These are phyloP conservation scores for Pyrus bretschneideri DNA, from an alignment of 306 rosid species.

Conservation along the genomic window DNA sequence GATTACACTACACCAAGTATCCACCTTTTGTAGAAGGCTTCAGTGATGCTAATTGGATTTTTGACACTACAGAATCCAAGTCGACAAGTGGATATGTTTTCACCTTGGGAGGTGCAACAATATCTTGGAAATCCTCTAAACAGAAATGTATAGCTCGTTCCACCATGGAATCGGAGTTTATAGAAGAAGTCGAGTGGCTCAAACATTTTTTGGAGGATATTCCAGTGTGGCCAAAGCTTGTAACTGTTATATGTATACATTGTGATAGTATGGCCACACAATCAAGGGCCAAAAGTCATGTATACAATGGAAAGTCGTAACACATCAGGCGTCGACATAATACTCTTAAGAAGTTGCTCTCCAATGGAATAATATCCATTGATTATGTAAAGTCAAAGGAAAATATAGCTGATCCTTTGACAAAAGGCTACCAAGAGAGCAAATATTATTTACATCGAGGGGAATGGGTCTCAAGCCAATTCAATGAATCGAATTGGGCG, in stretches of 20 bases:
- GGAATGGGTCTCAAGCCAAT: neutral
- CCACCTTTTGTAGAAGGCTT: neutral
- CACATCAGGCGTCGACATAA: neutral
- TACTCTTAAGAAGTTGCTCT: neutral
- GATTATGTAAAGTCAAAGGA: neutral
- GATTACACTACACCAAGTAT: neutral
- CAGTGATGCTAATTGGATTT: neutral
- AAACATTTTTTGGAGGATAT: neutral
- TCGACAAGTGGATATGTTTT: neutral
- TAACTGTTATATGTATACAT: neutral
- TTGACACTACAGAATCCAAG: too few species aligned
- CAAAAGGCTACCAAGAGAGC: neutral
- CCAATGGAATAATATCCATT: neutral
- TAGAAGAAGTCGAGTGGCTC: neutral
- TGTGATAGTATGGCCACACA: too few species aligned
- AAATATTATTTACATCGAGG: neutral
- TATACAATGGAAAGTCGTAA: too few species aligned
- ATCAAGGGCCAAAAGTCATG: too few species aligned
- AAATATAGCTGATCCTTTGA: too few species aligned
- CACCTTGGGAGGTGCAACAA: neutral
- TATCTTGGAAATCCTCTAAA: neutral
- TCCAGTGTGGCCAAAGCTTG: neutral
- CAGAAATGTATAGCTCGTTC: neutral
- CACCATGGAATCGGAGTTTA: neutral
- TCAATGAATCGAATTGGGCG: neutral